Percentiles rank a stretch among this genome's conserved stretches.
These are phyloP conservation scores for Diversispora epigaea DNA, from an alignment of 192 early-diverging fungal genomes.

Conservation along the genomic window DNA sequence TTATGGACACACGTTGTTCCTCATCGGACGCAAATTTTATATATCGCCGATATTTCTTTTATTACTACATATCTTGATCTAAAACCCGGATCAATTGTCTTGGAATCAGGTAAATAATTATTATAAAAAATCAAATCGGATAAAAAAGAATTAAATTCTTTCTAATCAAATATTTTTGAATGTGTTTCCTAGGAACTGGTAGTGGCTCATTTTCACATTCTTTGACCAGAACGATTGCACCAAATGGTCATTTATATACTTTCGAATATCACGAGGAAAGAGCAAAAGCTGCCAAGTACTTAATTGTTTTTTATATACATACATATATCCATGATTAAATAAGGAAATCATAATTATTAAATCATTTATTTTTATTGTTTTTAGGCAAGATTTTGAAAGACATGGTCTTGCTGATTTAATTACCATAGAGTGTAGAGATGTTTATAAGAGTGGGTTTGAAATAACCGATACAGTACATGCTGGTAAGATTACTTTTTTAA, in stretches of 20 bases:
- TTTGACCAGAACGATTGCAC: slow-evolving; percentile 82
- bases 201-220: slow-evolving; percentile 98
- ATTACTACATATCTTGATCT: slow-evolving; percentile 80
- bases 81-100: slow-evolving; percentile 77
- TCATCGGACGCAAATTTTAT: slow-evolving; percentile 96
- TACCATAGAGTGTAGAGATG: slow-evolving; percentile 79
- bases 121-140: neutral
- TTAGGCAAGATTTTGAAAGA: slow-evolving; percentile 69
- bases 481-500: slow-evolving; percentile 45
- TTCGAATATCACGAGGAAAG: slow-evolving; percentile 93
- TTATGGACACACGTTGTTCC: slow-evolving; percentile 92
- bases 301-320: neutral
- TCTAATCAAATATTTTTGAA: neutral
- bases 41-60: slow-evolving; percentile 92
- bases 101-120: slow-evolving; percentile 72
- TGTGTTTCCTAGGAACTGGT: slow-evolving; percentile 65
- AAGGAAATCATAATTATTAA: no score
- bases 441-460: slow-evolving; percentile 86
- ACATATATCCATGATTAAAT: no score
- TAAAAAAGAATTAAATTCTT: neutral
- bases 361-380: neutral
- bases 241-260: slow-evolving; percentile 84
- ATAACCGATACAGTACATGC: slow-evolving; percentile 71
- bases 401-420: slow-evolving; percentile 74
- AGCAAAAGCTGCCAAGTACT: slow-evolving; percentile 53